Conservation (phyloP, 257 asterid species). For the Coffea canephora region DNA sequence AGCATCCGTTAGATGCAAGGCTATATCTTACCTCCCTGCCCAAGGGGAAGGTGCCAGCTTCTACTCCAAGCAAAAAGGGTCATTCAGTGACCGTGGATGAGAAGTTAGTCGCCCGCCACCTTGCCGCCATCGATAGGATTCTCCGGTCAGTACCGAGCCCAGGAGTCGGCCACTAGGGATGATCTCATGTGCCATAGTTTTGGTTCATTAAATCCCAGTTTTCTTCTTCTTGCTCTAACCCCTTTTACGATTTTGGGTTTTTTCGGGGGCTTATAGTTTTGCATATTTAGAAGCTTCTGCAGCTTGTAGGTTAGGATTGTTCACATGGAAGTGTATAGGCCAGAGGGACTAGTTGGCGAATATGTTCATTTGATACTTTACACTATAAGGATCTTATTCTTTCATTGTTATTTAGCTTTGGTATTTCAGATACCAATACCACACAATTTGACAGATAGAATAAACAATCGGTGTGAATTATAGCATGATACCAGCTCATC, state of each 20-base stretch:
- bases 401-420: slow-evolving; percentile 10
- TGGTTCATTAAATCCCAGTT: neutral
- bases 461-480: neutral
- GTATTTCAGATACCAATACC: slow-evolving; percentile 7
- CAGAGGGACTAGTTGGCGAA: neutral
- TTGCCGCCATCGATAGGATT: slow-evolving; percentile 45
- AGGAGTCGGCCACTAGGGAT: slow-evolving; percentile 53
- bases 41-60: slow-evolving; percentile 49
- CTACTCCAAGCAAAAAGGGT: slow-evolving; percentile 54
- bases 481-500: neutral
- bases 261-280: neutral
- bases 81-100: slow-evolving; percentile 38
- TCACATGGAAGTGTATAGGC: slow-evolving; percentile 19
- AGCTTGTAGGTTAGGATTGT: slow-evolving; percentile 16
- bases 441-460: neutral
- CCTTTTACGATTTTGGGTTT: neutral
- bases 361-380: neutral
- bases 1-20: slow-evolving; percentile 22
- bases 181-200: neutral
- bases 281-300: neutral
- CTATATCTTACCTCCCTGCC: slow-evolving; percentile 45
- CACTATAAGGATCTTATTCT: slow-evolving; percentile 15
- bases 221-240: neutral
- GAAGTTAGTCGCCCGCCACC: slow-evolving; percentile 53
- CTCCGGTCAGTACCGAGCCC: slow-evolving; percentile 81